A percentile compares a stretch with the other conserved stretches of the same genome.
Conservation (phyloP, 371 early-diverging fungal genomes). For the Smittium culicis region DNA sequence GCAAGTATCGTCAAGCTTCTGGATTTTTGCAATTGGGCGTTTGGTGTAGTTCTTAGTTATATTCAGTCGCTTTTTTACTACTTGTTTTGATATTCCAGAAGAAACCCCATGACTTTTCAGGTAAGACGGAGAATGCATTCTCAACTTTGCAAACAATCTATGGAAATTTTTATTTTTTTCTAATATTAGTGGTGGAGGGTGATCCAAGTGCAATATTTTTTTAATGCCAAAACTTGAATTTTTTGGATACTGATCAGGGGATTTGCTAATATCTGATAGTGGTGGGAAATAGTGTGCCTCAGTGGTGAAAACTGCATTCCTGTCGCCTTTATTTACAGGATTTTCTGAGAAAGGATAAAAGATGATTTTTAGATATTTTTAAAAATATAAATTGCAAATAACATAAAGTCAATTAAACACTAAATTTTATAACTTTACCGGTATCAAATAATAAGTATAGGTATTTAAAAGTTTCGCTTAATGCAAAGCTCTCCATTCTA, state of each 20-base stretch:
- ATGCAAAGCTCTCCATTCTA: constrained; percentile 86
- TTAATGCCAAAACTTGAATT: constrained; percentile 18
- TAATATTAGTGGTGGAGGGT: constrained; percentile 14
- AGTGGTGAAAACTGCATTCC: constrained; percentile 76
- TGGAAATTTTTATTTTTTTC: background rate
- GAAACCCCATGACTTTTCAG: too few species aligned
- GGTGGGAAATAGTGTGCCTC: constrained; percentile 31
- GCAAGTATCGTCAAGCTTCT: background rate
- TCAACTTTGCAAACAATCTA: background rate
- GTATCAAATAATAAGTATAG: constrained; percentile 83
- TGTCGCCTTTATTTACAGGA: constrained; percentile 44
- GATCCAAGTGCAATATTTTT: constrained; percentile 16
- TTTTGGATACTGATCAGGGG: constrained; percentile 22
- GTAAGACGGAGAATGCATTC: constrained; percentile 7
- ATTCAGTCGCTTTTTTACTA: background rate
- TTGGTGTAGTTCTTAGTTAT: background rate
- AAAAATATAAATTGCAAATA: too few species aligned
- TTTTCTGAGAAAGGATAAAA: too few species aligned
- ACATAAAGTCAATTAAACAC: too few species aligned
- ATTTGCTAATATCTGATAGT: constrained; percentile 15
- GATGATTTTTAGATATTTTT: too few species aligned
- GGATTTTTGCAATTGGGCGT: background rate
- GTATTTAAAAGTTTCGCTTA: constrained; percentile 92
- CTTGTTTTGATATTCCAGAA: constrained; percentile 14
- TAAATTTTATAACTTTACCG: too few species aligned